Conservation (phyloP, 2,329 filamentous ascomycete species). For the Dryadomyces quercivorus region DNA sequence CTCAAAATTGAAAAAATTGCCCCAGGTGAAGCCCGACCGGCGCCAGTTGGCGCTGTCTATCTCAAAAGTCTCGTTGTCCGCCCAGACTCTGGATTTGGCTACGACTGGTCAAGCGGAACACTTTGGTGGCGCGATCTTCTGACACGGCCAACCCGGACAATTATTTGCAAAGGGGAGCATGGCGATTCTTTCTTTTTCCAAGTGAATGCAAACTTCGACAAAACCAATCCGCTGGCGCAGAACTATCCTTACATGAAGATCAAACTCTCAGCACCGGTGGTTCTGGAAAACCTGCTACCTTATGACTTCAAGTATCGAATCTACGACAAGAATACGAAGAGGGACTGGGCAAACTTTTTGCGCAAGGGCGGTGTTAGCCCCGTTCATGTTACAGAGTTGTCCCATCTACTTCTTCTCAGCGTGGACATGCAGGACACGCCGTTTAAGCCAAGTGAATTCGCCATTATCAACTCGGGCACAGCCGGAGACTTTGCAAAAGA, state of each 20-base stretch:
- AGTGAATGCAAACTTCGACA: constrained; percentile 75
- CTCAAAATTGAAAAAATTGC: constrained; percentile 97
- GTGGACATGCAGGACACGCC: constrained; percentile 94
- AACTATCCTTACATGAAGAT: constrained; percentile 90
- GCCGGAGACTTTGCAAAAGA: constrained; percentile 85
- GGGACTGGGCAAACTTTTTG: constrained; percentile 97
- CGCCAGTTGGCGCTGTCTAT: constrained; percentile 83
- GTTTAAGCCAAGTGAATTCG: constrained; percentile 91
- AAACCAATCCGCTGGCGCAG: constrained; percentile 68
- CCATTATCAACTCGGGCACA: constrained; percentile 85
- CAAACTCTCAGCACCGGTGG: constrained; percentile 81
- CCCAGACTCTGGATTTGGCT: constrained; percentile 92
- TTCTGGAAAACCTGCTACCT: constrained; percentile 85
- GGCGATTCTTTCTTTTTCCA: constrained; percentile 95
- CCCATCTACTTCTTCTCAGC: constrained; percentile 82
- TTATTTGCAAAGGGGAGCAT: constrained; percentile 79
- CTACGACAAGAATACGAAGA: constrained; percentile 96
- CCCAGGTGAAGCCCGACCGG: constrained; percentile 78
- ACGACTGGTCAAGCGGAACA: constrained; percentile 82
- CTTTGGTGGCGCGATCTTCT: constrained; percentile 90
- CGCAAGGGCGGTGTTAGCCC: constrained; percentile 94
- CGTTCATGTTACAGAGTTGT: constrained; percentile 92
- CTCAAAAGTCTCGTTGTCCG: constrained; percentile 79
- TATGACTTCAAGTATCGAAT: constrained; percentile 99
- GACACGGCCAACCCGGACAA: constrained; percentile 69